Base-by-base conservation (phyloP, 352 stramenopile species). In the Globisporangium nodosum region DNA sequence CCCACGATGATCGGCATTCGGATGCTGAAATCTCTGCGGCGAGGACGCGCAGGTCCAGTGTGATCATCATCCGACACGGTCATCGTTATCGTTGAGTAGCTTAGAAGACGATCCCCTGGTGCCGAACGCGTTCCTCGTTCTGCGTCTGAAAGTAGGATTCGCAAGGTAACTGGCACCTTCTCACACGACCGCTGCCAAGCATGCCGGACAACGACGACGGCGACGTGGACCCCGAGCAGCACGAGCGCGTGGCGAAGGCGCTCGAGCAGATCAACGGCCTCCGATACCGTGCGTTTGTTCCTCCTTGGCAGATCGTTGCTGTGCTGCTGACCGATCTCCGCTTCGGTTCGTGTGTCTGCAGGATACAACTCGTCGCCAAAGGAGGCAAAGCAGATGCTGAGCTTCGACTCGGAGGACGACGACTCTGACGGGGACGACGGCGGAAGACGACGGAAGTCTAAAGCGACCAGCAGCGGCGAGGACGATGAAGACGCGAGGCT, bases 211-310 rank as follows among this genome's bases (percentile, higher is more conserved):
- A 35, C 35, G 53, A 43, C 31, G 42, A 11, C 12, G 47, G 62
- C 15, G 65, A 60, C 5, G 56, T 68, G 11, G 56, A 73, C n/a
- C 42, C 48, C 3, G 64, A 60, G 15, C 83, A 87, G 58, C 81
- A 90, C 52, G 68, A 80, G 55, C 78, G 81, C 46, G 81, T 90
- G 33, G 61, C 64, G 30, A 77, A 76, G 48, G 81, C 78, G 30
- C 75, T 90, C 13, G 78, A 87, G 56, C 81, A 90, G 58, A 70
- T 88, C 66, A 90, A 90, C 50, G 75, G 66, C 0, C 59, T 90
- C 3, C 72, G 72, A 64, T 88, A 90, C 55, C 74, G 81, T 89
- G 66, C 30, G 71, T 35, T 18, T 48, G 33, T 24, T n/a, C 3
- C 15, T 15, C 13, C 3, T 3, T 21, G n/a, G 21, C 3, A 21